Evolutionary conservation across 225 moss, liverwort and hornwort species (phyloP), one percentile per base, ranked within the genome.

Genomic region (Sphagnum contortum): DNA sequence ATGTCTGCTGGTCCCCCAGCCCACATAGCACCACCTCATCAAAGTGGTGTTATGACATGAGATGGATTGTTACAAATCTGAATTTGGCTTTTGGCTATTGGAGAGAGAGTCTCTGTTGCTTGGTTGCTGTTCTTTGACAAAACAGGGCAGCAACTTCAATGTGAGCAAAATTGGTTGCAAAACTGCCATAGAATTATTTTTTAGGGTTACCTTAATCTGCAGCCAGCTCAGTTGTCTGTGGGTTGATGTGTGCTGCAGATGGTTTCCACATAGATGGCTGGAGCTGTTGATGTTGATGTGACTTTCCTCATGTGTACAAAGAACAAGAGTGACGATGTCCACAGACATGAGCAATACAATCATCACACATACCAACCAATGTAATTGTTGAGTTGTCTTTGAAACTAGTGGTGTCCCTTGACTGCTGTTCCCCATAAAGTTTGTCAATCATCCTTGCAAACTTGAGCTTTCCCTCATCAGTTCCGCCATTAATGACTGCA

Each of bases 321-420:
- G 58, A 13, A 13, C 58, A 58, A 13, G 44, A 55, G 56, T 63
- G 57, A 63, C 5, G 63, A 48, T 57, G 55, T 63, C 49, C 57
- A 70, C 63, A 4, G 45, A 63, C 54, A 45, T 57, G 9, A 70
- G 48, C 57, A 63, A 29, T 29, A 29, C 29, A 29, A 29, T 29
- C 1, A 29, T 29, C 29, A 29, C 29, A 29, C 29, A 29, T 29
- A 29, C 29, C 29, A 29, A 29, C 29, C 29, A 29, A 29, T 29
- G 29, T 29, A 29, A 29, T 29, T 29, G 29, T 29, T 29, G 29
- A 29, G 29, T 29, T 29, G 29, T 29, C 29, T 29, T 29, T 29
- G 29, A 29, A 29, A 29, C 29, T 29, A 29, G 29, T 29, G 0
- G 29, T 29, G 29, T 29, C 29, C 29, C 29, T 29, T 29, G 29